Percentiles rank a stretch among this genome's conserved stretches.
Evolutionary conservation across 192 early-diverging fungal species (phyloP).

Genomic region (Pecoramyces ruminantium): DNA sequence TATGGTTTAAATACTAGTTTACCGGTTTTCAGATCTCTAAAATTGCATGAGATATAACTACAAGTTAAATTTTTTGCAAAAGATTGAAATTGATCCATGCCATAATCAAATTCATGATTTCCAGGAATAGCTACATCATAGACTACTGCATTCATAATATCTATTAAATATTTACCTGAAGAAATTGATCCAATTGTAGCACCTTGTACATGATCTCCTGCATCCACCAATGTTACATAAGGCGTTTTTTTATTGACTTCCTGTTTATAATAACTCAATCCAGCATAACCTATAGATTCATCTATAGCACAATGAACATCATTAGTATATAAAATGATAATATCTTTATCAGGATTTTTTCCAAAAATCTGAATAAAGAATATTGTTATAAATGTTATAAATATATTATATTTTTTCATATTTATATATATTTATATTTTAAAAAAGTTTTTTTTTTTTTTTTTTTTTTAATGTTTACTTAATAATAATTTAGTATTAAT

Average conservation of each 20-base stretch:
- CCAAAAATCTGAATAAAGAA: no score
- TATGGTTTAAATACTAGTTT: background rate
- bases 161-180: background rate
- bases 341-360: background rate
- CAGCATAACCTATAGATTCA: background rate
- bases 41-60: background rate
- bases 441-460: no score
- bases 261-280: background rate
- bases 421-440: no score
- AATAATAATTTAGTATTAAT: no score
- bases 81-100: background rate
- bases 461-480: no score
- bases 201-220: background rate
- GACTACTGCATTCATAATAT: background rate
- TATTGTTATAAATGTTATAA: no score
- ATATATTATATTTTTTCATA: no score
- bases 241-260: background rate
- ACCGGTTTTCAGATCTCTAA: background rate
- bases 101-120: background rate
- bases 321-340: background rate
- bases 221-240: background rate
- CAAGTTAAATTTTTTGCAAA: background rate
- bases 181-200: background rate
- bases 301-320: background rate
- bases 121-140: background rate